Conservation (phyloP, 352 stramenopile genomes). For the Pythium dissotocum region DNA sequence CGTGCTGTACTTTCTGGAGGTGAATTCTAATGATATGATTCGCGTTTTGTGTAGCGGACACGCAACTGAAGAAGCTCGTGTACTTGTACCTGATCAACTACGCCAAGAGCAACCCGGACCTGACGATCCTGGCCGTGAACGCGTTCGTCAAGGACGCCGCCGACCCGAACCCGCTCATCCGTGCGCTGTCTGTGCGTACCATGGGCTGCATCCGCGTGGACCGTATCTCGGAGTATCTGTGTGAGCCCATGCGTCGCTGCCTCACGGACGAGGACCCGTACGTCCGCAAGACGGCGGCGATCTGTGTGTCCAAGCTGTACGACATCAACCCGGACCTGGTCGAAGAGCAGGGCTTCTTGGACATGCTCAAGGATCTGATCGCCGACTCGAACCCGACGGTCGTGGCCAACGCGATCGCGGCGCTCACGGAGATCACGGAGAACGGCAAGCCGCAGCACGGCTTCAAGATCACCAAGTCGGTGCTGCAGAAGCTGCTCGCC, state of each 20-base stretch:
- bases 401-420: constrained; percentile 98
- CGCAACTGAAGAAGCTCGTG: constrained; percentile 99
- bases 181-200: constrained; percentile 97
- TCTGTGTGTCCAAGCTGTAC: constrained; percentile 99
- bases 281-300: constrained; percentile 98
- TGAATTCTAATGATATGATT: neutral
- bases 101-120: constrained; percentile 98
- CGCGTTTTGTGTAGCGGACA: constrained; percentile 70
- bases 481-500: constrained; percentile 98
- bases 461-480: constrained; percentile 95
- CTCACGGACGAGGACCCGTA: constrained; percentile 97
- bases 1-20: neutral
- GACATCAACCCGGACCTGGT: constrained; percentile 98
- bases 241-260: constrained; percentile 94
- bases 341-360: constrained; percentile 94
- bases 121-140: constrained; percentile 99
- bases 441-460: constrained; percentile 89
- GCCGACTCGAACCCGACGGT: constrained; percentile 98
- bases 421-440: constrained; percentile 97
- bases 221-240: constrained; percentile 98
- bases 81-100: constrained; percentile 99
- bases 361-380: constrained; percentile 97
- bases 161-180: constrained; percentile 93
- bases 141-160: constrained; percentile 96
- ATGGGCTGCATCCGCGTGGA: constrained; percentile 99